Percentiles rank a stretch among this genome's conserved stretches.
phyloP scores from a whole-genome alignment of 2,329 filamentous ascomycete species.

The Fusarium sp. region DNA sequence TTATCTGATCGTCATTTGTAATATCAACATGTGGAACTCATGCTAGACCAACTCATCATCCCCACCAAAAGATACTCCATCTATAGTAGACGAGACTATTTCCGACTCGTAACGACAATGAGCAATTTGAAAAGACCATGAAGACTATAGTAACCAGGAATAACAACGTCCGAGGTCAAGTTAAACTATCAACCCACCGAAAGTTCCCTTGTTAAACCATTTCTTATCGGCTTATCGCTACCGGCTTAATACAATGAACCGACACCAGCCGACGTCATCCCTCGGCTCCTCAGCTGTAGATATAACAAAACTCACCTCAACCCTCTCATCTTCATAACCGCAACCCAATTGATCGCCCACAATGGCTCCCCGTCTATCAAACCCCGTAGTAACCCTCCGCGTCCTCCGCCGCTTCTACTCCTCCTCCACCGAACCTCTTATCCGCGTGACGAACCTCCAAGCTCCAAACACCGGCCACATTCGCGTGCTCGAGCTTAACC shows the following conservation, averaged over 20 bases:
- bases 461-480: constrained; percentile 87
- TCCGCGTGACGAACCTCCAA: constrained; percentile 82
- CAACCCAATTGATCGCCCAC: constrained; percentile 12
- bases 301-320: neutral
- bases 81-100: neutral
- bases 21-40: constrained; percentile 24
- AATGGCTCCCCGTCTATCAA: constrained; percentile 55
- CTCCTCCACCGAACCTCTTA: constrained; percentile 65
- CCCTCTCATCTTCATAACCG: neutral
- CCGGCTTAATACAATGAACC: constrained; percentile 42
- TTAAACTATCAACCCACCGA: neutral
- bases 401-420: constrained; percentile 58
- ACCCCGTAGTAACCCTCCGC: constrained; percentile 39
- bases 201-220: neutral
- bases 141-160: neutral
- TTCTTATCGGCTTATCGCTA: constrained; percentile 41
- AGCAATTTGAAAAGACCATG: neutral
- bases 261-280: constrained; percentile 45
- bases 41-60: constrained; percentile 35
- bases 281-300: constrained; percentile 22
- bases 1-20: constrained; percentile 10
- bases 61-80: constrained; percentile 18
- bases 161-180: constrained; percentile 5
- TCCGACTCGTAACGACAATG: too few species aligned
- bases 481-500: constrained; percentile 88